phyloP scores from a whole-genome alignment of 2,329 filamentous ascomycete genomes.

The Hansfordia pulvinata region DNA sequence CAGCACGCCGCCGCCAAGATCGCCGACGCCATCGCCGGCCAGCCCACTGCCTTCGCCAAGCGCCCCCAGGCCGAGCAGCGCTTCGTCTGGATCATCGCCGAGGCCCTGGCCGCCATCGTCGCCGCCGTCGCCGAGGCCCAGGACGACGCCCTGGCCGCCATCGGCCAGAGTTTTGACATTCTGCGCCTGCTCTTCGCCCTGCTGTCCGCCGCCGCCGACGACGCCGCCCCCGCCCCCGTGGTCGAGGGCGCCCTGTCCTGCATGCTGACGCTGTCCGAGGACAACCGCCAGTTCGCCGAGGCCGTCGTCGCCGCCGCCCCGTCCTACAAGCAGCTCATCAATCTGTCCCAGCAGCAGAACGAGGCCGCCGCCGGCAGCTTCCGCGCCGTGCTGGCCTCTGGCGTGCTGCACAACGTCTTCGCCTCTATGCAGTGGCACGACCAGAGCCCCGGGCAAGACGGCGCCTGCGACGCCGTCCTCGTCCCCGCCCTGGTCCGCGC shows the following conservation, averaged over 20 bases:
- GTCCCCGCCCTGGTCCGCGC: constrained; percentile 28
- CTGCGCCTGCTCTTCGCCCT: constrained; percentile 41
- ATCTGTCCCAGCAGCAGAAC: constrained; percentile 33
- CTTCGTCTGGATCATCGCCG: constrained; percentile 38
- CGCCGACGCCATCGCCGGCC: constrained; percentile 25
- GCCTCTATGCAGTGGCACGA: constrained; percentile 38
- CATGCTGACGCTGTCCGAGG: constrained; percentile 45
- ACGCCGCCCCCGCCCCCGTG: constrained; percentile 24
- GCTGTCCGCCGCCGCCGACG: constrained; percentile 22
- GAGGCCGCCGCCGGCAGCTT: constrained; percentile 28
- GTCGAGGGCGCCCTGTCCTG: constrained; percentile 37
- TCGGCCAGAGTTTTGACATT: constrained; percentile 34
- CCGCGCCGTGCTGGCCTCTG: constrained; percentile 42
- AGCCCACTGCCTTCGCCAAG: constrained; percentile 28
- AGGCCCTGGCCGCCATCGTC: constrained; percentile 38
- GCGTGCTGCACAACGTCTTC: constrained; percentile 50
- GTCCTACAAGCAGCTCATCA: constrained; percentile 35
- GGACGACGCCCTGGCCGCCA: constrained; percentile 43
- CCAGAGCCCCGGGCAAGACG: constrained; percentile 30
- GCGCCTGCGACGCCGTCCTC: constrained; percentile 34
- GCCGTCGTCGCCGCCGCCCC: constrained; percentile 34
- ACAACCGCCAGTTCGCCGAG: constrained; percentile 39
- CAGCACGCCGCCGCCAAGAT: constrained; percentile 39
- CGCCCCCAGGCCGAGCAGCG: constrained; percentile 37
- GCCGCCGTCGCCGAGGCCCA: constrained; percentile 42